Base-by-base conservation (phyloP, 2,329 filamentous ascomycete genomes). In the Zymoseptoria crescenta region DNA sequence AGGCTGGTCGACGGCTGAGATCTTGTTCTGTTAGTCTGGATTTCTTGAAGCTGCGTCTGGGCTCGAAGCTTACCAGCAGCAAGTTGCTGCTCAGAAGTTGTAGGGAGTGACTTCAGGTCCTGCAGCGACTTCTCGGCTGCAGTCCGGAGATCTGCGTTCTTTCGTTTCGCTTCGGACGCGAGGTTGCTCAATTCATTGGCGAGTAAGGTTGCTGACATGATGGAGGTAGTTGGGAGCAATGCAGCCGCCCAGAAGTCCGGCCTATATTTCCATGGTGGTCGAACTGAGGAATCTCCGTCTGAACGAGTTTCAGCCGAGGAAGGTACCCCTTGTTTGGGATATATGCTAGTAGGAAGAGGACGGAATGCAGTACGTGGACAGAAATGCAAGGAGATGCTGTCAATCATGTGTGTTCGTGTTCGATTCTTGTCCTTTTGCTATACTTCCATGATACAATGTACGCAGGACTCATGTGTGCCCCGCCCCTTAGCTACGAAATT, bases 111-210 rank as follows among this genome's bases (percentile, higher is more conserved):
- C 75, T 89, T 96, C 62, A 99, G 81, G 67, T 97, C 94, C 65
- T 91, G 89, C 21, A 97, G 80, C 13, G 94, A 95, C 75, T 92
- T 95, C 72, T 99, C 94, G 28, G 94, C 91, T 55, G 94, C 88
- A 81, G 88, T 89, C 78, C 89, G 86, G 56, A 99, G 81, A 69
- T 97, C 94, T 67, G 88, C 85, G 74, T 96, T 88, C 76, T 96
- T 97, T 70, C 93, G 85, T 77, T 96, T 97, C 73, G 92, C 94
- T 79, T 99, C 94, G 2, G 69, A 67, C 9, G 66, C 64, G 21
- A 73, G 60, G 29, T 57, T 67, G 52, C 63, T 60, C 28, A 73
- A 64, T 63, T 73, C 71, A 54, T 64, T 70, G 48, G 65, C 63
- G 21, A 72, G 66, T 52, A 73, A 57, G 13, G 66, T 67, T 19